These are phyloP conservation scores for Chlorencoelia australis DNA, from an alignment of 2,329 filamentous ascomycete species.

Conservation along the genomic window DNA sequence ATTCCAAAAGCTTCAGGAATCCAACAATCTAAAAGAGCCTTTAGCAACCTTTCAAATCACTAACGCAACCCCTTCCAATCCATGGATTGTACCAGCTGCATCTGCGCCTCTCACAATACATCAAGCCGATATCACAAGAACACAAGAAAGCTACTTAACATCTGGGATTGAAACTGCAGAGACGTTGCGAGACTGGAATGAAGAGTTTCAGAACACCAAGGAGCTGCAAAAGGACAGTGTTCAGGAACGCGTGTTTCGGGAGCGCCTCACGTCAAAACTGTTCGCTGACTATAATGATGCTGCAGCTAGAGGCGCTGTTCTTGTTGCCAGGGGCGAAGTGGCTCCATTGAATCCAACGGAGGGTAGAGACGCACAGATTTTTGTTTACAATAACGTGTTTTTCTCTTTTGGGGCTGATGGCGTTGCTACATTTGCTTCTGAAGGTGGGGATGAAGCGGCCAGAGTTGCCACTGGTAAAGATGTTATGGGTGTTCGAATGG, in stretches of 20 bases:
- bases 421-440: conserved; percentile 90
- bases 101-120: conserved; percentile 58
- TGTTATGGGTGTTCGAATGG: conserved; percentile 82
- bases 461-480: conserved; percentile 95
- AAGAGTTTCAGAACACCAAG: conserved; percentile 94
- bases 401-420: conserved; percentile 98
- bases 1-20: conserved; percentile 72
- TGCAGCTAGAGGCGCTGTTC: conserved; percentile 78
- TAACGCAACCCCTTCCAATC: conserved; percentile 83
- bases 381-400: conserved; percentile 99
- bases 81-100: conserved; percentile 74
- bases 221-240: conserved; percentile 90
- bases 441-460: conserved; percentile 93
- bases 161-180: conserved; percentile 89
- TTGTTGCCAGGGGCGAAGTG: conserved; percentile 88
- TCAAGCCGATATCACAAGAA: conserved; percentile 72
- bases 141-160: conserved; percentile 87
- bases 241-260: conserved; percentile 91
- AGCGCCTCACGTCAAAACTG: conserved; percentile 86
- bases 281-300: conserved; percentile 98
- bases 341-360: conserved; percentile 92
- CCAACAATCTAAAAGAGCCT: conserved; percentile 76
- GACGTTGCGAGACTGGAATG: conserved; percentile 94
- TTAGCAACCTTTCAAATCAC: conserved; percentile 91
- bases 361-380: conserved; percentile 86